Evolutionary conservation across 495 filamentous ascomycete species (phyloP).

Genomic region (Corynascus novoguineensis): DNA sequence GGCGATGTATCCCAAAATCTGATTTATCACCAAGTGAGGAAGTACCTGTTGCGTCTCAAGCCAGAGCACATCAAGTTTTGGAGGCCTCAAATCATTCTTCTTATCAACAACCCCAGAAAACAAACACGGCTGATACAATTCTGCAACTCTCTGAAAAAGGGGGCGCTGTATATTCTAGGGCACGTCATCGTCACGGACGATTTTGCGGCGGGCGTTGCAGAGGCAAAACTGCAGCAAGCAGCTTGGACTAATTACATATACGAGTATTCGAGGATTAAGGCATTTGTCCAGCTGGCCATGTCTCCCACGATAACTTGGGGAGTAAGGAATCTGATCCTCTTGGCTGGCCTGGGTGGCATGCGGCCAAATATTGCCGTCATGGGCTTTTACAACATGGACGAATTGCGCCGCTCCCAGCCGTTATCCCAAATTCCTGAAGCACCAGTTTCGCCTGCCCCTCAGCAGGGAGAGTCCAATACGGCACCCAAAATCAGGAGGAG

Average conservation of each 20-base stretch:
- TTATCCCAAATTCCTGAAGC: slow-evolving; percentile 31
- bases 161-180: slow-evolving; percentile 75
- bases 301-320: slow-evolving; percentile 83
- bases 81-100: slow-evolving; percentile 77
- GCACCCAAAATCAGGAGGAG: slow-evolving; percentile 24
- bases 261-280: slow-evolving; percentile 75
- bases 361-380: slow-evolving; percentile 79
- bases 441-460: slow-evolving; percentile 23
- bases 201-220: slow-evolving; percentile 69
- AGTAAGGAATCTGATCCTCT: slow-evolving; percentile 72
- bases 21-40: slow-evolving; percentile 88
- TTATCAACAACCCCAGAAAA: slow-evolving; percentile 73
- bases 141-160: slow-evolving; percentile 88
- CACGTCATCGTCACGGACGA: slow-evolving; percentile 83
- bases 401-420: slow-evolving; percentile 51
- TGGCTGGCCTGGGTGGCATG: slow-evolving; percentile 84
- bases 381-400: slow-evolving; percentile 69
- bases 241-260: slow-evolving; percentile 84
- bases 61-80: slow-evolving; percentile 92
- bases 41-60: slow-evolving; percentile 74
- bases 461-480: slow-evolving; percentile 14
- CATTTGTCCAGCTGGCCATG: slow-evolving; percentile 80
- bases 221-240: slow-evolving; percentile 73
- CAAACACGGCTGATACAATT: slow-evolving; percentile 82
- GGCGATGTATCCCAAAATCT: slow-evolving; percentile 84